Conservation (phyloP, 768 basidiomycete species). For the Hebeloma cylindrosporum region DNA sequence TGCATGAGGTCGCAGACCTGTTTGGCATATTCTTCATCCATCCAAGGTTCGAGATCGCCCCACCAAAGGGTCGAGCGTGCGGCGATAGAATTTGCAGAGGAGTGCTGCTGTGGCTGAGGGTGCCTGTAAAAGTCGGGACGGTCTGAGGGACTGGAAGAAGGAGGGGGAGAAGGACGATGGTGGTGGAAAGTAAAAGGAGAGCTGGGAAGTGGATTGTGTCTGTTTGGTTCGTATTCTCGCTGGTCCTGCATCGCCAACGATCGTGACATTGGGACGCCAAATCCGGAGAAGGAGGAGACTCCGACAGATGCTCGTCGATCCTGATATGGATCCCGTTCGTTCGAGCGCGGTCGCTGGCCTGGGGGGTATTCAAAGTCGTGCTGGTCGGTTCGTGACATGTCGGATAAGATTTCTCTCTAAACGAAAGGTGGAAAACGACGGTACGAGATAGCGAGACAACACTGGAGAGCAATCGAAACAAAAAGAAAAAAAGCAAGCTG, state of each 20-base stretch:
- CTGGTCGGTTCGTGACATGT: slow-evolving; percentile 47
- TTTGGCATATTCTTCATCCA: slow-evolving; percentile 94
- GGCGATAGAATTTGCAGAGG: slow-evolving; percentile 25
- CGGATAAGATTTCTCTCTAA: too few species aligned
- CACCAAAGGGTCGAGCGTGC: slow-evolving; percentile 75
- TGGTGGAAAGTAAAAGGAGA: slow-evolving; percentile 47
- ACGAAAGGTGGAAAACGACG: slow-evolving; percentile 20
- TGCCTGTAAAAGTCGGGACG: slow-evolving; percentile 34
- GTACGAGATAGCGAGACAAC: slow-evolving; percentile 20
- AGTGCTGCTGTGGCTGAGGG: slow-evolving; percentile 22
- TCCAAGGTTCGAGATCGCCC: slow-evolving; percentile 91
- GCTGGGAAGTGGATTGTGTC: slow-evolving; percentile 37
- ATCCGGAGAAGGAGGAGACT: slow-evolving; percentile 18
- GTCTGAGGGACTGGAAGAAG: slow-evolving; percentile 30
- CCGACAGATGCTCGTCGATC: slow-evolving; percentile 33
- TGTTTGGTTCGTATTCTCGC: slow-evolving; percentile 40
- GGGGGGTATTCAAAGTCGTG: slow-evolving; percentile 41
- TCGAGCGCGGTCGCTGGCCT: slow-evolving; percentile 30
- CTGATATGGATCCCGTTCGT: slow-evolving; percentile 25
- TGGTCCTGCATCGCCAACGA: slow-evolving; percentile 25
- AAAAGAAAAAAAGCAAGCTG: slow-evolving; percentile 29
- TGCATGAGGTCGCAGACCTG: slow-evolving; percentile 85
- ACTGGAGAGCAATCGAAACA: slow-evolving; percentile 38
- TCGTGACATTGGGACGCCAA: slow-evolving; percentile 24
- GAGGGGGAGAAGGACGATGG: slow-evolving; percentile 38